Evolutionary conservation across 202 grass and related monocot species (phyloP), one percentile per base, ranked within the genome.

Genomic region (Bolboschoenoplectus hybrid): DNA sequence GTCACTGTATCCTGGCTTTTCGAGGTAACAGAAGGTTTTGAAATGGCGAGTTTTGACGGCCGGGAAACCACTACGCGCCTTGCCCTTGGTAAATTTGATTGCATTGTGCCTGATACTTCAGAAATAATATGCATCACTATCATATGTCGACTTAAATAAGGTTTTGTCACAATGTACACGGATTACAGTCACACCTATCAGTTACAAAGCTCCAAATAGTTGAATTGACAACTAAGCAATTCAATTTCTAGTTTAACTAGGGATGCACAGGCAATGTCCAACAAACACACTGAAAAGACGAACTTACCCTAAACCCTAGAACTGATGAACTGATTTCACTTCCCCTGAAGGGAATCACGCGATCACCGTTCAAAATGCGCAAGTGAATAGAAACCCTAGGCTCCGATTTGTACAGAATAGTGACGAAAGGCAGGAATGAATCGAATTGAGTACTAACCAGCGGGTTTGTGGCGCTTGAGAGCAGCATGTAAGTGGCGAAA

Each of bases 381-480:
- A 5, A 75, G 75, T 39, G 1, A 71, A 26, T 40, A 55, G 46
- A 87, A 47, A 68, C 90, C 75, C 46, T 82, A 85, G 85, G 10
- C 35, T 35, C 10, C 67, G 41, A 83, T 26, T 49, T 62, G 10
- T 81, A 50, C 66, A 73, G 86, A 82, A 20, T 16, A 53, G 52
- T 62, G 81, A 78, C 38, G 66, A 94, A 81, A 19, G 55, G 81
- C 51, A 72, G 1, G 49, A 36, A 32, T 50, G 82, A 12, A 53
- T 50, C 9, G 81, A 17, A 51, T 60, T 51, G 60, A 43, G 66
- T 39, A 89, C 89, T 91, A 60, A 98, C 96, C 90, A 3, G 57
- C 20, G 60, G 90, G 90, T 43, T 88, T 91, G 52, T 94, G 96
- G 38, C 93, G 90, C 89, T 95, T 95, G 67, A 91, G 75, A 38